phyloP scores from a whole-genome alignment of 73 alveolate genomes.

The Tetrahymena borealis region DNA sequence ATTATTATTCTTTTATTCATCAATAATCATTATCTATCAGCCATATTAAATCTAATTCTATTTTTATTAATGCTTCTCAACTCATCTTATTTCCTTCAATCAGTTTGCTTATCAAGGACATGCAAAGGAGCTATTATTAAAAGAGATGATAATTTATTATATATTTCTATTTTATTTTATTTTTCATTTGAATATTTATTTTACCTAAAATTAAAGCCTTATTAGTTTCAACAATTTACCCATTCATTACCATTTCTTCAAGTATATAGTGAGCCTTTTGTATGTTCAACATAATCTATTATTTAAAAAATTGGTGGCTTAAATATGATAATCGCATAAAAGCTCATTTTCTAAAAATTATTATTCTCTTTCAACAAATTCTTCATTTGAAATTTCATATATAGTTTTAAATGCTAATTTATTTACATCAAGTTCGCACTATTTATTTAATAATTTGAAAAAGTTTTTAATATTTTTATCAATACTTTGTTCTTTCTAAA shows the following conservation, averaged over 20 bases:
- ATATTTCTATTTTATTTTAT: no score
- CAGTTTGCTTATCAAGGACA: constrained; percentile 26
- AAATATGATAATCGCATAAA: no score
- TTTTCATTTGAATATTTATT: constrained; percentile 3
- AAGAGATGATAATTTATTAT: no score
- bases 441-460: background rate
- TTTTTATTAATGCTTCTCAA: no score
- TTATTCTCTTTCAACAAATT: background rate
- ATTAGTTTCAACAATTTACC: constrained; percentile 92
- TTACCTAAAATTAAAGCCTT: constrained; percentile 73
- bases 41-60: no score
- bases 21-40: no score
- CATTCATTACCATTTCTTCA: constrained; percentile 96
- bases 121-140: constrained; percentile 45
- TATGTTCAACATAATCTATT: constrained; percentile 87
- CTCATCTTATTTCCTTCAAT: no score
- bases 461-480: no score
- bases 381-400: background rate
- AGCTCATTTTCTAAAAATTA: no score
- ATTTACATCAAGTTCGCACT: constrained; percentile 73
- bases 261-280: constrained; percentile 96
- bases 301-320: background rate
- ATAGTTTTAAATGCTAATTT: background rate
- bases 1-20: no score
- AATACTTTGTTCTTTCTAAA: no score